Conservation (phyloP, 177 flowering plant species). For the Vitis hybrid region DNA sequence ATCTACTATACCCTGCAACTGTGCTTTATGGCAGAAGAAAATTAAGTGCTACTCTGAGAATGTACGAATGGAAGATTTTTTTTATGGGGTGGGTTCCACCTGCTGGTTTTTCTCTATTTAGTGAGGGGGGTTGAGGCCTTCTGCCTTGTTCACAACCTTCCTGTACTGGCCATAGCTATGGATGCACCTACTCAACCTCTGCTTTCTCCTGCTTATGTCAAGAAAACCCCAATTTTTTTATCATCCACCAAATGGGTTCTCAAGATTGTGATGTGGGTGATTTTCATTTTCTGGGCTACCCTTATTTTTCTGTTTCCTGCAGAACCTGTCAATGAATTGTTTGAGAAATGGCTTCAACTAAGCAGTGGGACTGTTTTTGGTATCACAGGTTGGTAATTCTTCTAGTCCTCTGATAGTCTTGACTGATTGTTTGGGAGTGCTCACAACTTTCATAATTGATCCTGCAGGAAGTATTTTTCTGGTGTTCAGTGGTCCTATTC, state of each 20-base stretch:
- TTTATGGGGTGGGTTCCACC: background rate
- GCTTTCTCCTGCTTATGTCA: constrained; percentile 24
- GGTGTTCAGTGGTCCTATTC: constrained; percentile 60
- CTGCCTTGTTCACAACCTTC: background rate
- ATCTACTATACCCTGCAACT: too few relatives aligned
- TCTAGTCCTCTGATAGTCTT: background rate
- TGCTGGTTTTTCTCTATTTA: background rate
- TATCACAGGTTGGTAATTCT: constrained; percentile 37
- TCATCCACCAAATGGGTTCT: constrained; percentile 46
- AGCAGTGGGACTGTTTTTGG: constrained; percentile 49
- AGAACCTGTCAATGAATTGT: constrained; percentile 23
- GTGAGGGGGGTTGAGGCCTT: background rate
- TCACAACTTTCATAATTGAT: background rate
- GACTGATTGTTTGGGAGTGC: background rate
- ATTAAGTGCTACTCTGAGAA: too few relatives aligned
- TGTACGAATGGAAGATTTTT: background rate
- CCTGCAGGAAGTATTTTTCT: constrained; percentile 65
- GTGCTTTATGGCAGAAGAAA: too few relatives aligned
- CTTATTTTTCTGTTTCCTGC: constrained; percentile 52
- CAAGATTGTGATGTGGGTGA: constrained; percentile 49
- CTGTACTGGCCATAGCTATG: constrained; percentile 17
- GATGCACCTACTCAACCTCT: constrained; percentile 43
- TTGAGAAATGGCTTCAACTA: constrained; percentile 19
- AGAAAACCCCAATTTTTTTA: constrained; percentile 18
- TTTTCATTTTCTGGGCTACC: constrained; percentile 58